Percentiles rank a stretch among this genome's conserved stretches.
Evolutionary conservation across 1,284 basidiomycete genomes (phyloP).

Genomic region (Ganoderma lucidum): DNA sequence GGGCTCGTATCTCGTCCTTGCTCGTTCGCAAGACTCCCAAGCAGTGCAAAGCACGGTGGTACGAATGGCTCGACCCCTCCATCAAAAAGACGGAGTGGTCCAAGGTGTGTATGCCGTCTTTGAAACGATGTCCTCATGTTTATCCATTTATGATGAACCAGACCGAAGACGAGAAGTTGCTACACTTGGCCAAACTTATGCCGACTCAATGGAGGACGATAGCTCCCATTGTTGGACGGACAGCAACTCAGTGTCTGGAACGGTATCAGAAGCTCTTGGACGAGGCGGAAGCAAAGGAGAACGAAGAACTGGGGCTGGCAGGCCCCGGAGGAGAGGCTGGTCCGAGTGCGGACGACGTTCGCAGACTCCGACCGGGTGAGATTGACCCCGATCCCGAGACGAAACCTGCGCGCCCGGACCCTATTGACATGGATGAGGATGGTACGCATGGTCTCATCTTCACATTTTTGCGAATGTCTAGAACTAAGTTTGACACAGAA

Average conservation of each 20-base stretch:
- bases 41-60: constrained; percentile 99
- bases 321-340: constrained; percentile 84
- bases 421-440: constrained; percentile 99
- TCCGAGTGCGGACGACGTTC: constrained; percentile 91
- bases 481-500: constrained; percentile 57
- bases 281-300: constrained; percentile 95
- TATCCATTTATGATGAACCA: constrained; percentile 38
- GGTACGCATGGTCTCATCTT: constrained; percentile 53
- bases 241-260: constrained; percentile 97
- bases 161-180: constrained; percentile 98
- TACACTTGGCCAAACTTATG: constrained; percentile 99
- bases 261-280: constrained; percentile 98
- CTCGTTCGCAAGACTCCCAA: constrained; percentile 99
- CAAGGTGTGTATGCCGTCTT: constrained; percentile 63
- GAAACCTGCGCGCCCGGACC: constrained; percentile 97
- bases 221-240: constrained; percentile 98
- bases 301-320: constrained; percentile 89
- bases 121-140: background rate
- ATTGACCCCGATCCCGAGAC: constrained; percentile 99
- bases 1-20: constrained; percentile 98
- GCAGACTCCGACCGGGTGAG: constrained; percentile 92
- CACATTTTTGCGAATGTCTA: background rate
- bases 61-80: constrained; percentile 99
- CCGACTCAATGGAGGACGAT: constrained; percentile 99
- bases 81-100: constrained; percentile 99